These are phyloP conservation scores for Arthrobotrys pseudoclavata DNA, from an alignment of 2,329 filamentous ascomycete genomes.

Conservation along the genomic window DNA sequence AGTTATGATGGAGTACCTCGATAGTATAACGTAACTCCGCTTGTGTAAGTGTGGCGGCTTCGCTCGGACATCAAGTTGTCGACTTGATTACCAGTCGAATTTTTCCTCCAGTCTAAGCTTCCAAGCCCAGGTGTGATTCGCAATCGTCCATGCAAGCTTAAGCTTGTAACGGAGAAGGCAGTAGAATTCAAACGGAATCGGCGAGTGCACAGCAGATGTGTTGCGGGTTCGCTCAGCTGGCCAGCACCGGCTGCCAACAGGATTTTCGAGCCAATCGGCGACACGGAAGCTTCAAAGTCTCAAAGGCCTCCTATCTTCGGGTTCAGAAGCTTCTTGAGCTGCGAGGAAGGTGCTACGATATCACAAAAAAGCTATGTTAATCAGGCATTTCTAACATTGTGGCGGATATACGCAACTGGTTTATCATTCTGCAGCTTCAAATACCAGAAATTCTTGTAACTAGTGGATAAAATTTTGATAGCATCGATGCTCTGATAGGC, in stretches of 20 bases:
- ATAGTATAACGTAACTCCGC: conserved; percentile 36
- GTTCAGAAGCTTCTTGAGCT: conserved; percentile 10
- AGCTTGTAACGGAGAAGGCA: background rate
- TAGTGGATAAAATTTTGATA: conserved; percentile 31
- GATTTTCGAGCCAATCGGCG: conserved; percentile 42
- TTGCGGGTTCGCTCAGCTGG: conserved; percentile 24
- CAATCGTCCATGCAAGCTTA: background rate
- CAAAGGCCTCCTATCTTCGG: conserved; percentile 1
- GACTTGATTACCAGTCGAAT: background rate
- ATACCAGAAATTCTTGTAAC: background rate
- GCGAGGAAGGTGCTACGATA: conserved; percentile 22
- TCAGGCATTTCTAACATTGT: conserved; percentile 24
- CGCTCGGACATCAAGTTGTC: conserved; percentile 22
- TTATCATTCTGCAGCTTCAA: conserved; percentile 54
- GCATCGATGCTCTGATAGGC: conserved; percentile 36
- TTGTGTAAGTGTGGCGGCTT: conserved; percentile 40
- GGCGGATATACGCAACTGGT: conserved; percentile 49
- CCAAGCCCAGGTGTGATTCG: conserved; percentile 20
- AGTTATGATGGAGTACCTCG: background rate
- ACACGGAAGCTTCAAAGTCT: background rate
- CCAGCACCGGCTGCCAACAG: background rate
- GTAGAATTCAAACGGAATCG: background rate
- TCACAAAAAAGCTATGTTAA: conserved; percentile 27
- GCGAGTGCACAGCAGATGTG: conserved; percentile 25
- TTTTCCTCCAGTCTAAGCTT: background rate